These are phyloP conservation scores for Heliamphora exappendiculata DNA, from an alignment of 148 eudicot genomes.

Conservation along the genomic window DNA sequence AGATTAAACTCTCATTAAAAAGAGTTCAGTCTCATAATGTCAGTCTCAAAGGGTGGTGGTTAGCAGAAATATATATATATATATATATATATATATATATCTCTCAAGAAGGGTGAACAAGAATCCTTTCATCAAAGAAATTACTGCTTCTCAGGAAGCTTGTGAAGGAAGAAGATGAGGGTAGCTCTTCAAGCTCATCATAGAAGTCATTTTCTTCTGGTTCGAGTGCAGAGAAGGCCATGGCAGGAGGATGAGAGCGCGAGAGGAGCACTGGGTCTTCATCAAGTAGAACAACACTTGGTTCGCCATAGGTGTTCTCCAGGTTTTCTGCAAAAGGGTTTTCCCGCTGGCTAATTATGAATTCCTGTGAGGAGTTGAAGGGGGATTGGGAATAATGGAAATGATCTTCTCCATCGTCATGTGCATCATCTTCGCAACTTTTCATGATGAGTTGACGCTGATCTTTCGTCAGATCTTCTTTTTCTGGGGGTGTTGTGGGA, in stretches of 20 bases:
- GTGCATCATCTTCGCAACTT: constrained; percentile 12
- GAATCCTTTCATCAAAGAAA: constrained; percentile 33
- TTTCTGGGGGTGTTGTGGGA: constrained; percentile 13
- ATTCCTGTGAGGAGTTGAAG: constrained; percentile 20
- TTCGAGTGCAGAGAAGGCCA: constrained; percentile 20
- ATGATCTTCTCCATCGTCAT: constrained; percentile 22
- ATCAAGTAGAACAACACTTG: constrained; percentile 17
- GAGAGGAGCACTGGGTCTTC: constrained; percentile 25
- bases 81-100: too few species aligned
- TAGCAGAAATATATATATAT: too few species aligned
- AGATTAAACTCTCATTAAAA: too few species aligned
- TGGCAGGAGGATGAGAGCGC: constrained; percentile 20
- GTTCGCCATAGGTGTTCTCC: constrained; percentile 9
- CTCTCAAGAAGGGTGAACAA: constrained; percentile 12
- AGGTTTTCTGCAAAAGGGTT: constrained; percentile 19
- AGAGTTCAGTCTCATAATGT: too few species aligned
- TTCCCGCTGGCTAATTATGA: constrained; percentile 17
- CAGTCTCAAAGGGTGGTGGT: too few species aligned
- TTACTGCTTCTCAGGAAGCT: constrained; percentile 34
- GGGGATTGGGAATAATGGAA: constrained; percentile 31
- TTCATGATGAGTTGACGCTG: background rate
- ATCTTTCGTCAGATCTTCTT: constrained; percentile 18
- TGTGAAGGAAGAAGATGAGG: constrained; percentile 30
- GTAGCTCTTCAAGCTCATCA: constrained; percentile 62
- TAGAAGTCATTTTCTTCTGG: constrained; percentile 54